These are phyloP conservation scores for Bipolaris sorokiniana DNA, from an alignment of 2,329 filamentous ascomycete genomes.

Conservation along the genomic window DNA sequence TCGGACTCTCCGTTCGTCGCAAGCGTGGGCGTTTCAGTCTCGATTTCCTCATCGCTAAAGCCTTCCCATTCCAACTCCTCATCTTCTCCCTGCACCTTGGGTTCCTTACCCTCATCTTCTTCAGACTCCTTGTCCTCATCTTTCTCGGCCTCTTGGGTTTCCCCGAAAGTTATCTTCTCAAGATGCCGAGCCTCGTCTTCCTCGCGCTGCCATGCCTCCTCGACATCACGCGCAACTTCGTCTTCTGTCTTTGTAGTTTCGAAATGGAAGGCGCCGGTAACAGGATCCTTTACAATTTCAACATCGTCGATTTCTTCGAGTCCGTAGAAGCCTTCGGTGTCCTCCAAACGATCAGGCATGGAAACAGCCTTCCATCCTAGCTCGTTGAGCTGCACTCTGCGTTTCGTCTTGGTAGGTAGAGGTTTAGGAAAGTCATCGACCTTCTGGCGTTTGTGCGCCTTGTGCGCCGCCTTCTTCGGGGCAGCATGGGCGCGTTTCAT, in stretches of 20 bases:
- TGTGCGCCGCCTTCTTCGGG: slow-evolving; percentile 50
- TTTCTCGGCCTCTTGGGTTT: slow-evolving; percentile 15
- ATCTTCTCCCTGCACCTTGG: slow-evolving; percentile 1
- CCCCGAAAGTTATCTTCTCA: slow-evolving; percentile 32
- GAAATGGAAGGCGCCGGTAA: slow-evolving; percentile 58
- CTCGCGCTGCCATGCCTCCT: slow-evolving; percentile 29
- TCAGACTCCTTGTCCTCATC: background rate
- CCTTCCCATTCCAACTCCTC: slow-evolving; percentile 36
- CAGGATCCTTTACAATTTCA: slow-evolving; percentile 70
- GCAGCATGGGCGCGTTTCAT: slow-evolving; percentile 49
- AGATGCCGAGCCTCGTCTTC: slow-evolving; percentile 29
- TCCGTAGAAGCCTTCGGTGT: slow-evolving; percentile 92
- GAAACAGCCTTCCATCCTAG: slow-evolving; percentile 69
- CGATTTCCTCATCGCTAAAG: slow-evolving; percentile 29
- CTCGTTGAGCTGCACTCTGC: slow-evolving; percentile 55
- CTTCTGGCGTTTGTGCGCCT: slow-evolving; percentile 54
- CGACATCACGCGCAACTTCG: slow-evolving; percentile 31
- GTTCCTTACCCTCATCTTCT: background rate
- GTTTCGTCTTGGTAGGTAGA: slow-evolving; percentile 28
- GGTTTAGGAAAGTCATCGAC: slow-evolving; percentile 34
- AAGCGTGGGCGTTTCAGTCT: background rate
- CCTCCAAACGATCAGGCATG: slow-evolving; percentile 77
- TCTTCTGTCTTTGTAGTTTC: slow-evolving; percentile 39
- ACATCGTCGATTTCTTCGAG: slow-evolving; percentile 92
- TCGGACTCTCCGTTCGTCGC: slow-evolving; percentile 44